Evolutionary conservation across 805 yeast genomes (phyloP).

Genomic region (Saccharomycopsis lassenensis): DNA sequence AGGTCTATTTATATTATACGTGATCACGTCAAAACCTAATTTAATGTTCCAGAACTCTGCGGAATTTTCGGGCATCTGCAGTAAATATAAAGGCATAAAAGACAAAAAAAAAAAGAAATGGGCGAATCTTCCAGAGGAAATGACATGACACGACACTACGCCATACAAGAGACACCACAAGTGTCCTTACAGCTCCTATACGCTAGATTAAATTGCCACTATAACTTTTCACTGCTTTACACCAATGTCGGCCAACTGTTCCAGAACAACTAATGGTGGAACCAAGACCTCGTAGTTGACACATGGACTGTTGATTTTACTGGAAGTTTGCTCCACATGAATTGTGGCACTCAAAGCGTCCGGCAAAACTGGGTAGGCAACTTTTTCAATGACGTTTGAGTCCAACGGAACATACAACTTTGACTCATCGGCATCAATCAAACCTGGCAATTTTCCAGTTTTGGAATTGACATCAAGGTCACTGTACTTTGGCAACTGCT

Average conservation of each 20-base stretch:
- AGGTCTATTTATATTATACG: too few relatives aligned
- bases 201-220: background rate
- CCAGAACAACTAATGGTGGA: constrained; percentile 32
- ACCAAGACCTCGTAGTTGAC: constrained; percentile 40
- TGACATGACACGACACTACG: too few relatives aligned
- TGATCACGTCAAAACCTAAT: too few relatives aligned
- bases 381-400: constrained; percentile 6
- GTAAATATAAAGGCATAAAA: too few relatives aligned
- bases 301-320: constrained; percentile 30
- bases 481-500: constrained; percentile 12
- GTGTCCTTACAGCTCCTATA: background rate
- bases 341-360: constrained; percentile 40
- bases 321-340: constrained; percentile 38
- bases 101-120: too few relatives aligned
- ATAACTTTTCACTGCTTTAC: background rate
- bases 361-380: constrained; percentile 33
- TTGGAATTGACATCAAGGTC: constrained; percentile 5
- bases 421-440: constrained; percentile 18
- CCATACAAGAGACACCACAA: background rate
- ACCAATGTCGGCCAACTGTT: constrained; percentile 19
- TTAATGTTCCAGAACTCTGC: too few relatives aligned
- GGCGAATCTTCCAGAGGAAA: too few relatives aligned
- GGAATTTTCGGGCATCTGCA: too few relatives aligned
- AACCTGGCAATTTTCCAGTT: constrained; percentile 29
- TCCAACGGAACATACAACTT: constrained; percentile 4